Evolutionary conservation across 2,329 filamentous ascomycete genomes (phyloP).

Genomic region (Cercospora nicotianae): DNA sequence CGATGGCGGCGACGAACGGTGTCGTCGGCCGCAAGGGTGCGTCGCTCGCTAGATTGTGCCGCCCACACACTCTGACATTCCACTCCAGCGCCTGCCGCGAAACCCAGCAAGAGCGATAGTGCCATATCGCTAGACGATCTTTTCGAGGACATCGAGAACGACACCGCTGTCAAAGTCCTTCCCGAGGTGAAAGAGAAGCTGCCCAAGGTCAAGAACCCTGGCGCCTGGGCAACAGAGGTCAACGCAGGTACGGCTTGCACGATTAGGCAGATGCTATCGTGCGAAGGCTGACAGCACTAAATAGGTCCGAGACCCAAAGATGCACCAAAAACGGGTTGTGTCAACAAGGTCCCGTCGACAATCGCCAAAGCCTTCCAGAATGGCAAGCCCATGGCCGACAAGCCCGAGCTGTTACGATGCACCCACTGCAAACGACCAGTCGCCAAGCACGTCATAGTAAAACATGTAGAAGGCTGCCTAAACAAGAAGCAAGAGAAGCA

Average conservation of each 20-base stretch:
- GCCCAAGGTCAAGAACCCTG: conserved; percentile 37
- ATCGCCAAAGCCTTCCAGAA: conserved; percentile 78
- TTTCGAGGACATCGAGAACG: conserved; percentile 36
- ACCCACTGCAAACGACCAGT: conserved; percentile 94
- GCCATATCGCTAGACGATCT: conserved; percentile 32
- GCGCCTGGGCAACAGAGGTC: conserved; percentile 38
- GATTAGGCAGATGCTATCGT: not conserved
- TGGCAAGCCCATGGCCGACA: conserved; percentile 77
- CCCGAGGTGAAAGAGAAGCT: conserved; percentile 34
- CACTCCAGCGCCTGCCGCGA: conserved; percentile 28
- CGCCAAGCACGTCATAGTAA: conserved; percentile 69
- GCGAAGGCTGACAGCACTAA: not conserved
- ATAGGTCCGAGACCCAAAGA: conserved; percentile 27
- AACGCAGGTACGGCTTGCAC: conserved; percentile 24
- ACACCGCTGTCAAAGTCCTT: conserved; percentile 25
- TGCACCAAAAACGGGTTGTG: conserved; percentile 22
- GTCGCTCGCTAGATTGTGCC: conserved; percentile 9
- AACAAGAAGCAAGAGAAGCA: conserved; percentile 72
- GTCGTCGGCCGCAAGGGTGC: conserved; percentile 36
- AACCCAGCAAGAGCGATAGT: conserved; percentile 24
- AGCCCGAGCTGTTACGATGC: conserved; percentile 74
- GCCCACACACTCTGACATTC: conserved; percentile 23
- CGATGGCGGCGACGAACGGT: conserved; percentile 36
- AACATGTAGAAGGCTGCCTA: conserved; percentile 80
- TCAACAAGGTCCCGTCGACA: conserved; percentile 68